Conservation (phyloP, 305 asterid genomes). For the Solanum hybrid region DNA sequence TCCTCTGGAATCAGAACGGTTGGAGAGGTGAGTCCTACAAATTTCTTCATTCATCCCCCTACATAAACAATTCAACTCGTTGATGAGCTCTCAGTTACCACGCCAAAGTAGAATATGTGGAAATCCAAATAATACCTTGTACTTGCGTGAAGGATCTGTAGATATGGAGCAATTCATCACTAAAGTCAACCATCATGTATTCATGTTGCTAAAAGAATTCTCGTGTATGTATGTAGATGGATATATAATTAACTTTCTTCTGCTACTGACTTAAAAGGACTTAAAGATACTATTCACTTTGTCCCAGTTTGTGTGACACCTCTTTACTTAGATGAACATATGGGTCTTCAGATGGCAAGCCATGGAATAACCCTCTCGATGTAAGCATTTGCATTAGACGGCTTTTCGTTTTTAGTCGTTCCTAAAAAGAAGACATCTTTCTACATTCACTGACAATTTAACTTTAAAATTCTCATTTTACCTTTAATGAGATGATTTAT, state of each 20-base stretch:
- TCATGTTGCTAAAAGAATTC: neutral
- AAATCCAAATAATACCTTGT: neutral
- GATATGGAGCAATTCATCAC: neutral
- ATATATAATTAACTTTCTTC: neutral
- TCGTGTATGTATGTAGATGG: neutral
- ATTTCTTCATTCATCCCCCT: neutral
- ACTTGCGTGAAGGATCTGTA: neutral
- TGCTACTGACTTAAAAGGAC: neutral
- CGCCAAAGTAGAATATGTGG: neutral
- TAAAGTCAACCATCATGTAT: neutral
- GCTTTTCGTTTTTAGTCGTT: neutral
- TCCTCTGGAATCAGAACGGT: slow-evolving; percentile 51
- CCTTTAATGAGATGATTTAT: neutral
- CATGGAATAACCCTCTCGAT: too few relatives aligned
- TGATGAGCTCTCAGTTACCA: neutral
- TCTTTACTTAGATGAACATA: too few relatives aligned
- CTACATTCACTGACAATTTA: neutral
- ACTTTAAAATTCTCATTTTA: neutral
- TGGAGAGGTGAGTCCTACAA: slow-evolving; percentile 38
- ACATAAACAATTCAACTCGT: neutral
- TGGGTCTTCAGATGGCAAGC: too few relatives aligned
- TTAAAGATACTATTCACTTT: neutral
- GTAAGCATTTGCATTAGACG: too few relatives aligned
- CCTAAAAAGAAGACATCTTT: neutral
- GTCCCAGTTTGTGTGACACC: neutral